Base-by-base conservation (phyloP, 2,329 filamentous ascomycete species). In the Trichoderma breve region DNA sequence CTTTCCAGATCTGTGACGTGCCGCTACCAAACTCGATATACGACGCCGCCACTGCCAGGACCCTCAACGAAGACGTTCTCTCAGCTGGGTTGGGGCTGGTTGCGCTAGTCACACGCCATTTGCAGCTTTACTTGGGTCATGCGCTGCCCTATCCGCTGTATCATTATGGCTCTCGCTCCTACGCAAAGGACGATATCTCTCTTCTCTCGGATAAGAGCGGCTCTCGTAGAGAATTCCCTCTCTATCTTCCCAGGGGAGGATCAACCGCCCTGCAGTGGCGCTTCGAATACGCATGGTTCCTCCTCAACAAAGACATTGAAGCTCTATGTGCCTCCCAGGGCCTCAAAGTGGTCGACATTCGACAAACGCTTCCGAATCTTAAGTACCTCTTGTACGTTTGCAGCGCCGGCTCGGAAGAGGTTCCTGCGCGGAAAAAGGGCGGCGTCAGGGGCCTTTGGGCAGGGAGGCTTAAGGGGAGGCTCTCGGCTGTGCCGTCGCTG, bases 291-390 rank as follows among this genome's bases (percentile, higher is more conserved):
- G 96, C 87, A 12, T 96, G 97, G 79, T 99, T 98, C 77, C 84
- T 98, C n/a, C 87, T 99, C 15, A 98, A 98, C 83, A 98, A 98
- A 82, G 86, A 98, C 78, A 95, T 99, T 71, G 95, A 98, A 76
- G 82, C 86, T 0, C 83, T 91, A 4, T 91, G 89, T 73, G 83
- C 84, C 4, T 85, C 86, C 1, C 90, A 94, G 75, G 92, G 92
- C 0, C 84, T 98, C 14, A 90, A 91, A 61, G 91, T 97, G 1
- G 87, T 98, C 74, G 96, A 99, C 78, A 94, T 98, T 21, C 89
- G 96, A 5, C 94, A 98, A 76, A 97, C 95, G 0, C 83, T 98
- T 7, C 94, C 95, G 2, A 99, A 99, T 78, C 84, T 99, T 11
- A 97, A 97, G 80, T 98, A 97, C 76, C 84, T 98, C 18, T 84